Conservation (phyloP, 1,284 basidiomycete genomes). For the Fomitopsis pinicola region DNA sequence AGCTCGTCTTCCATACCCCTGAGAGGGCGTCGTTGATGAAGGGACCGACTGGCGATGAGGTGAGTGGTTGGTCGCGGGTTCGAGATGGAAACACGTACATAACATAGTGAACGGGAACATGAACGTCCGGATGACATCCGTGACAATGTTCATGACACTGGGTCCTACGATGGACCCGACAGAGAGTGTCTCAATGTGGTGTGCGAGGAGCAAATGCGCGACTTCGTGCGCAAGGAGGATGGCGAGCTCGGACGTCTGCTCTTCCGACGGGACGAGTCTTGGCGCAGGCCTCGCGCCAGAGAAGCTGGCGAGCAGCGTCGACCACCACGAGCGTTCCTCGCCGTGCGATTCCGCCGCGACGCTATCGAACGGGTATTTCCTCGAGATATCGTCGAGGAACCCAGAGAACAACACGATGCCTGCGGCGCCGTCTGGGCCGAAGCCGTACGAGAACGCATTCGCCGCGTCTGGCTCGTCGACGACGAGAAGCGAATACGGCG, state of each 20-base stretch:
- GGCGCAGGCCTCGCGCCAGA: conserved; percentile 28
- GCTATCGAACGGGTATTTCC: conserved; percentile 28
- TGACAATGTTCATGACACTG: conserved; percentile 67
- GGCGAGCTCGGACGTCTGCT: conserved; percentile 82
- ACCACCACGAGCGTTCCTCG: conserved; percentile 42
- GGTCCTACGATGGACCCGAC: conserved; percentile 80
- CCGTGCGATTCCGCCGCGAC: conserved; percentile 8
- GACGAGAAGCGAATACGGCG: conserved; percentile 81
- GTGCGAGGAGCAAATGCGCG: conserved; percentile 80
- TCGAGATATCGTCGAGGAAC: conserved; percentile 77
- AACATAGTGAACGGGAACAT: conserved; percentile 88
- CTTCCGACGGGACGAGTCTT: conserved; percentile 57
- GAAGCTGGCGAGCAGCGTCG: conserved; percentile 44
- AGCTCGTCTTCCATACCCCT: conserved; percentile 70
- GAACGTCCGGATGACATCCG: conserved; percentile 74
- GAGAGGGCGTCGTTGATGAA: conserved; percentile 89
- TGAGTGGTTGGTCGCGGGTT: not conserved
- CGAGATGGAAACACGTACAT: conserved; percentile 23
- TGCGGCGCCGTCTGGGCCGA: conserved; percentile 84
- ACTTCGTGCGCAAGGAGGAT: conserved; percentile 87
- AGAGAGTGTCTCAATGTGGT: conserved; percentile 86
- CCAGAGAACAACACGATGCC: conserved; percentile 90
- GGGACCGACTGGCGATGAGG: conserved; percentile 53
- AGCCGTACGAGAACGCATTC: conserved; percentile 91
- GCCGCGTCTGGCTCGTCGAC: conserved; percentile 73